phyloP scores from a whole-genome alignment of 1,284 basidiomycete species.

The Xanthoconium separans region DNA sequence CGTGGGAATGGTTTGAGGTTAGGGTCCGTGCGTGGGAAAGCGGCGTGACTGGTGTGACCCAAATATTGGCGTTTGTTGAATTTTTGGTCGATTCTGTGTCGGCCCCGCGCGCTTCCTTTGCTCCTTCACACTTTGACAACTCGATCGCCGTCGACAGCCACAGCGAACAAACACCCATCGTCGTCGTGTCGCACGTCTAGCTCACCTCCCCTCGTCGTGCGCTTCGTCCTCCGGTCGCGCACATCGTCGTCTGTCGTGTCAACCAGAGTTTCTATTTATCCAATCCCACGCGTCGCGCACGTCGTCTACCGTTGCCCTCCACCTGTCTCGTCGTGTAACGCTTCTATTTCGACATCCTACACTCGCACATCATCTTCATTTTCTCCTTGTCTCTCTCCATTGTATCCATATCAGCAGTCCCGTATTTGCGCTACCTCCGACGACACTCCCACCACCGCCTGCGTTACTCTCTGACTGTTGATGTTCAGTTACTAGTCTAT shows the following conservation, averaged over 20 bases:
- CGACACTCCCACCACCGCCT: conserved; percentile 12
- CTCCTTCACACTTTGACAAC: conserved; percentile 44
- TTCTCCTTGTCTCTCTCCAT: conserved; percentile 22
- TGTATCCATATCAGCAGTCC: conserved; percentile 39
- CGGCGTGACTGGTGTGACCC: conserved; percentile 35
- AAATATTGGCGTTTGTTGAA: conserved; percentile 41
- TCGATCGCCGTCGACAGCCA: conserved; percentile 36
- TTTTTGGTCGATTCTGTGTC: conserved; percentile 42
- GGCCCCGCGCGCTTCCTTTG: conserved; percentile 47
- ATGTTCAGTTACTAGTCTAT: conserved; percentile 36
- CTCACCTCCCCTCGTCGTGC: conserved; percentile 24
- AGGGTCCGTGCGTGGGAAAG: conserved; percentile 44
- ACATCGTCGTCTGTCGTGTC: conserved; percentile 19
- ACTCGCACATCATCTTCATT: conserved; percentile 23
- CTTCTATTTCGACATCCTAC: conserved; percentile 23
- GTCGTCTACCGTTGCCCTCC: conserved; percentile 27
- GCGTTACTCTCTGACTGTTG: conserved; percentile 34
- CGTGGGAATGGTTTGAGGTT: conserved; percentile 38
- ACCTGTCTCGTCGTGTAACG: conserved; percentile 18
- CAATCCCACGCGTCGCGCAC: conserved; percentile 39
- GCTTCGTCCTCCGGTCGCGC: conserved; percentile 19
- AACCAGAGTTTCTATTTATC: conserved; percentile 30
- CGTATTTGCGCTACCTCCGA: conserved; percentile 31
- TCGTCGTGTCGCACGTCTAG: conserved; percentile 34
- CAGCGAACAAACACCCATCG: conserved; percentile 32